Base-by-base conservation (phyloP, 345 rosid genomes). In the Boechera stricta region DNA sequence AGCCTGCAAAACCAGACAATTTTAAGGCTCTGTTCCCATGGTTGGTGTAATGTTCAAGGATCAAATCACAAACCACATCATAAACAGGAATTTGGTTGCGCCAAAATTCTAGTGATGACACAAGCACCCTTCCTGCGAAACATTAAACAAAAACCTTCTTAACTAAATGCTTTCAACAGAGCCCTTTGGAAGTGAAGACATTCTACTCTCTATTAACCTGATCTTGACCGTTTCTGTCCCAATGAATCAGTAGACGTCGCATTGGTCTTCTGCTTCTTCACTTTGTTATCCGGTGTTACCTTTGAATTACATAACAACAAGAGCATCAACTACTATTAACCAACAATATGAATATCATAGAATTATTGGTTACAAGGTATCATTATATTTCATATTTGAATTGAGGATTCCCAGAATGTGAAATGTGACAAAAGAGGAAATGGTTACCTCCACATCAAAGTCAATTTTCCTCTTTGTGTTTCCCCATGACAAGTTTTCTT, bases 71-170 rank as follows among this genome's bases (percentile, higher is more conserved):
- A 73, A 73, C 79, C 79, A 13, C 1, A 79, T 88, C 96, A 79
- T 93, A 91, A 66, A 93, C 82, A 18, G 94, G 84, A 63, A 86
- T 63, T 85, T 93, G 88, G 80, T 91, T 90, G 68, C 92, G 91
- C 97, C 97, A 93, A 82, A 82, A 93, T 59, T 90, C 90, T 54
- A 93, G 76, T 18, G 84, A 7, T 65, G 97, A 92, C 67, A 91
- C 54, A 61, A 91, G 92, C 63, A 88, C 55, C 80, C 97, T 87
- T 64, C 98, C 98, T 93, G 88, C 81, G 79, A 45, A 71, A 31
- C 7, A 79, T 49, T 8, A 77, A 57, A 56, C 67, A 15, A 0
- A 47, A 45, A n/a, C 13, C 15, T 28, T 26, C 51, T 28, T 18
- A 16, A 66, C 48, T 13, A 42, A 45, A 48, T 49, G 73, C 24